A percentile compares a stretch with the other conserved stretches of the same genome.
Conservation (phyloP, 495 filamentous ascomycete species). For the Xylaria castorea region DNA sequence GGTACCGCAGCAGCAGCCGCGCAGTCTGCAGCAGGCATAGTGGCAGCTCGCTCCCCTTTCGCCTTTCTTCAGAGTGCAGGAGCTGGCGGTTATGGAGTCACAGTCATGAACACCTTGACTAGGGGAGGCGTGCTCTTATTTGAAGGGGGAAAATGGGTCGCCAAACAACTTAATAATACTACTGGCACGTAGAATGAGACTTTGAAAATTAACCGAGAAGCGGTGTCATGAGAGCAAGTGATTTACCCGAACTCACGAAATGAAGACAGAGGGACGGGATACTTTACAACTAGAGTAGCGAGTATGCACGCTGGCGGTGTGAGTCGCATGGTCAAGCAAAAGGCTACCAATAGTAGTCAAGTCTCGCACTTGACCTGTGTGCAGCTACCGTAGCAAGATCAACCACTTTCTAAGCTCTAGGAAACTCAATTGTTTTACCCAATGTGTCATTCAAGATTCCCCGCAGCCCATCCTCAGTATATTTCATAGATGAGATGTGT, state of each 20-base stretch:
- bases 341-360: neutral
- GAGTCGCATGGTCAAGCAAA: neutral
- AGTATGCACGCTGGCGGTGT: neutral
- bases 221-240: neutral
- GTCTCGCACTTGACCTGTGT: neutral
- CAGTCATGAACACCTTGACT: neutral
- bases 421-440: neutral
- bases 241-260: neutral
- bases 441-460: neutral
- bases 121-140: neutral
- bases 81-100: slow-evolving; percentile 3
- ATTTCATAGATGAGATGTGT: neutral
- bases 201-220: neutral
- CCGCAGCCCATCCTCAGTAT: neutral
- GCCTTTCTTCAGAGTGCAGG: slow-evolving; percentile 13
- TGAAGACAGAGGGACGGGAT: neutral
- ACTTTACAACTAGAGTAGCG: neutral
- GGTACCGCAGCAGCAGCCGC: neutral
- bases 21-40: neutral
- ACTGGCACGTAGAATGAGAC: neutral
- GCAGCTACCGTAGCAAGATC: no score
- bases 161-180: neutral
- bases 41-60: neutral
- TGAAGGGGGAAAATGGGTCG: neutral
- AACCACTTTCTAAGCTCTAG: neutral